Evolutionary conservation across 805 yeast genomes (phyloP), one percentile per base, ranked within the genome.

Genomic region (Wickerhamiella kurtzmanii): DNA sequence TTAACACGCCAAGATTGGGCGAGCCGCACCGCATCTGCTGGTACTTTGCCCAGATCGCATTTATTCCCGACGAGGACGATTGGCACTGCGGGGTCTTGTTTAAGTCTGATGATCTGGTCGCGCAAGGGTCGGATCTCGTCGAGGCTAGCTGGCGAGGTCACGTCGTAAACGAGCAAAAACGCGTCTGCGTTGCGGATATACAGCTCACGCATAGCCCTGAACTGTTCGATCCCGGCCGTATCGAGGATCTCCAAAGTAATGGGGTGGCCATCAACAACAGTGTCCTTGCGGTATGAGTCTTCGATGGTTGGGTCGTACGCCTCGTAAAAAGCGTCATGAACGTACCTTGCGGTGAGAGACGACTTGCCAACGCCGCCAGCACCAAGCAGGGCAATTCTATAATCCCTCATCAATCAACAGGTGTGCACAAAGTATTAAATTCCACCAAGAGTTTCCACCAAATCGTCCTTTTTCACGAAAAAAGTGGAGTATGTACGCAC

Each of bases 281-380:
- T 77, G 54, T 84, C 88, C 60, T 86, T 88, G 42, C 94, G 71
- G 64, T 89, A 92, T 0, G 96, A 85, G 60, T 89, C 97, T 62
- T 89, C 98, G 53, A 89, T 92, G 6, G 98, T 92, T 6, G 98
- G 97, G 60, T 89, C 97, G 65, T 89, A 89, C 35, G 86, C 75
- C 58, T 89, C 96, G 47, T 85, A 77, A 62, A 85, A 88, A 2
- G 82, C 82, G 9, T 92, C 92, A 61, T 85, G 94, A 2, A 86
- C 94, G 60, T 82, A 88, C 60, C 86, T 95, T 4, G 86, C 95
- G 1, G 96, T 87, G 37, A 89, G 69, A 37, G 94, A 87, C 20
- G 96, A 85, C 59, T 89, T 89, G 57, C 98, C 98, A 6, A 86
- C 96, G 65, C 96, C 96, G 57, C 96, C 96, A 13, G 96, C 94